Conservation (phyloP, 192 early-diverging fungal species). For the Funneliformis mosseae region DNA sequence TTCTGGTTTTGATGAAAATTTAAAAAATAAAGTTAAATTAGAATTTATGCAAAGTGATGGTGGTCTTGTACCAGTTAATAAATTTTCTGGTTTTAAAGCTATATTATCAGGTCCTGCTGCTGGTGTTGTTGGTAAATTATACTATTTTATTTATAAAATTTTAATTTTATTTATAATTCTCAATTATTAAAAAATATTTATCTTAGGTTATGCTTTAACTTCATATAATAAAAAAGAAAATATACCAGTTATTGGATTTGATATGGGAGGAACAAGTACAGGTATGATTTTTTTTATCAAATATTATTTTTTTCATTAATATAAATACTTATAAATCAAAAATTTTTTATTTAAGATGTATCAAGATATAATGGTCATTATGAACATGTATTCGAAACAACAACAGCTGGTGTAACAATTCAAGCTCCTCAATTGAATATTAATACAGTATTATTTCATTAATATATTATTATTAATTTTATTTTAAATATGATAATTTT, state of each 20-base stretch:
- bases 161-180: neutral
- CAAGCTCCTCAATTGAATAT: constrained; percentile 97
- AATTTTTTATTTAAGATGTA: constrained; percentile 68
- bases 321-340: neutral
- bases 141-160: neutral
- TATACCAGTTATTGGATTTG: constrained; percentile 88
- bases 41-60: constrained; percentile 99
- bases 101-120: constrained; percentile 95
- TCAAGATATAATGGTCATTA: constrained; percentile 86
- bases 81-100: constrained; percentile 85
- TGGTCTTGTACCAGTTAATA: constrained; percentile 83
- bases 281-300: constrained; percentile 23
- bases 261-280: constrained; percentile 92
- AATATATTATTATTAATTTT: neutral
- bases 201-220: constrained; percentile 52
- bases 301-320: neutral
- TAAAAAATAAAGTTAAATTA: constrained; percentile 53
- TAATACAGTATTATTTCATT: constrained; percentile 61
- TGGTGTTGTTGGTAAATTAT: constrained; percentile 85
- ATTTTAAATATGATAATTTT: neutral
- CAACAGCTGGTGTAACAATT: constrained; percentile 88
- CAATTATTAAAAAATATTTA: neutral
- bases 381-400: constrained; percentile 95
- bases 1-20: constrained; percentile 78
- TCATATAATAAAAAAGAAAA: constrained; percentile 49